Base-by-base conservation (phyloP, 345 rosid species). In the Syzygium grande region DNA sequence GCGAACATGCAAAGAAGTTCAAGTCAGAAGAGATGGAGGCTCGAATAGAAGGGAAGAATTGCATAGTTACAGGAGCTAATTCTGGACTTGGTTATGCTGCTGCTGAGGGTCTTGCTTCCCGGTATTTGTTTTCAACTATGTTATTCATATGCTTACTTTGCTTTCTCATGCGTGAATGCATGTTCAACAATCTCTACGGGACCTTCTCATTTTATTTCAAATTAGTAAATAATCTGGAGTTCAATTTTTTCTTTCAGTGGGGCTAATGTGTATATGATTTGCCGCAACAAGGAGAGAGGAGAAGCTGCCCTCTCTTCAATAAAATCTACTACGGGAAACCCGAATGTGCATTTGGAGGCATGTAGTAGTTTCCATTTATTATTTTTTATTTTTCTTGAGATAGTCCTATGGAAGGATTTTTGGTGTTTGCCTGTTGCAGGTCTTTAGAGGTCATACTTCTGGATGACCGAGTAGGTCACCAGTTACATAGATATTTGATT, bases 21-120 rank as follows among this genome's bases (percentile, higher is more conserved):
- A 94, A 91, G 79, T 89, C 92, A 0, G 98, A 96, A 89, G 98
- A 97, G 87, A 93, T 93, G 94, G 92, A 96, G 87, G 84, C 84
- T 46, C 88, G 85, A 56, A 92, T 95, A 0, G 94, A 95, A 12
- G 98, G 99, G 86, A 93, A 94, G 92, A 95, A 94, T 84, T 96
- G 97, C 91, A 87, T 97, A 14, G 98, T 96, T n/a, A 97, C 99
- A 6, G 99, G 99, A 86, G 99, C 98, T 10, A 97, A 96, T 89
- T 93, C 99, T 38, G 99, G 98, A 86, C 93, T 96, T 88, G 99
- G 99, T 87, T 97, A 88, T 90, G 96, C 99, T 11, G 89, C 98
- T 30, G 97, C 98, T 30, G 96, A 97, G 93, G 98, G 95, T 79
- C 96, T 96, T 91, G 99, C 99, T 91, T 93, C 98, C n/a, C 94